phyloP scores from a whole-genome alignment of 2,329 filamentous ascomycete genomes.

The Fusarium protoensiforme region DNA sequence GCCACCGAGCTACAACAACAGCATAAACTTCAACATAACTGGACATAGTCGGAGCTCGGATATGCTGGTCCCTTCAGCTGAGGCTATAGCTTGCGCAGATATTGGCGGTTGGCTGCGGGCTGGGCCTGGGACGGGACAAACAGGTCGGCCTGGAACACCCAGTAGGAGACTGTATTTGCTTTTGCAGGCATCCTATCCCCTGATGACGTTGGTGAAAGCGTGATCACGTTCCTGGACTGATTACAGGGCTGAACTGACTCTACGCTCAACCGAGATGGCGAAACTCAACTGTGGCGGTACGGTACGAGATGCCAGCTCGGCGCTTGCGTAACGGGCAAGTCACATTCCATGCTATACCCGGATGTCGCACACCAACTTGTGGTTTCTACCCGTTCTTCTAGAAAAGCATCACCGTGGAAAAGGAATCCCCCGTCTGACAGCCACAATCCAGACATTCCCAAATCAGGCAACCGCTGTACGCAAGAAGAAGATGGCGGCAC shows the following conservation, averaged over 20 bases:
- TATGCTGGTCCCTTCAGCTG: not conserved
- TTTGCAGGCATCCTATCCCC: conserved; percentile 3
- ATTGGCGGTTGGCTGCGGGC: not conserved
- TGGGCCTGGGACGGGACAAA: not conserved
- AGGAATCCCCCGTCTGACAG: not conserved
- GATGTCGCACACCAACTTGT: not conserved
- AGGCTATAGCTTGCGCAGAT: not conserved
- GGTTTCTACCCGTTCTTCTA: conserved; percentile 27
- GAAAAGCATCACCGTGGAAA: conserved; percentile 3
- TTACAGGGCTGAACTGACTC: not conserved
- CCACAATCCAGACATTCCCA: conserved; percentile 4
- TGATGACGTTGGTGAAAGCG: not conserved
- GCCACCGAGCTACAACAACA: not conserved
- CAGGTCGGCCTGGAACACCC: not conserved
- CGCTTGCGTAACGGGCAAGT: not conserved
- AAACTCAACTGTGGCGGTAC: not conserved
- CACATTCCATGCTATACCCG: not conserved
- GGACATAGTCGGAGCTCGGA: not conserved
- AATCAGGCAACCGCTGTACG: not conserved
- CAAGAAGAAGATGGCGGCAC: not conserved
- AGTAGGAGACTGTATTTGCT: not conserved
- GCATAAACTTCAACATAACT: not conserved
- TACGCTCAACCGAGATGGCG: not conserved
- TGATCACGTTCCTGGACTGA: not conserved
- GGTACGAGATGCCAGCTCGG: not conserved